These are phyloP conservation scores for Alternaria brassicae DNA, from an alignment of 2,329 filamentous ascomycete species.

Conservation along the genomic window DNA sequence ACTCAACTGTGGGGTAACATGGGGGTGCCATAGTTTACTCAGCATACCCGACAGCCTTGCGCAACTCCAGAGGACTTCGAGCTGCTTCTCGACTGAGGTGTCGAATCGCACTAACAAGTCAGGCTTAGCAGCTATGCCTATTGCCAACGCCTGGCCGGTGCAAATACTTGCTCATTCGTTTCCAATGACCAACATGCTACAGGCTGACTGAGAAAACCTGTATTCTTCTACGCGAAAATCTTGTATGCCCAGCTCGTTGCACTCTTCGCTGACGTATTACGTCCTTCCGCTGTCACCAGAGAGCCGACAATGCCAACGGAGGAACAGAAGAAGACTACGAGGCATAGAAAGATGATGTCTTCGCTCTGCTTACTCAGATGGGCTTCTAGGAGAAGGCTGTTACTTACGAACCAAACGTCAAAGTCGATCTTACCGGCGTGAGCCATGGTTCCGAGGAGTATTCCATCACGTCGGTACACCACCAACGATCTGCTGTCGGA, in stretches of 20 bases:
- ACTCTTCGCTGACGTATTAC: neutral
- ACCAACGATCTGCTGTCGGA: constrained; percentile 37
- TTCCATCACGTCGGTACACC: constrained; percentile 33
- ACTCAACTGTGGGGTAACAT: constrained; percentile 18
- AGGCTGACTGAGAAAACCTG: neutral
- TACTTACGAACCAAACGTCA: constrained; percentile 44
- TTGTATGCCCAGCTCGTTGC: neutral
- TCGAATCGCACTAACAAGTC: neutral
- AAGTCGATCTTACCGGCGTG: constrained; percentile 25
- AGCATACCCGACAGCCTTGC: neutral
- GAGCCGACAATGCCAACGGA: constrained; percentile 53
- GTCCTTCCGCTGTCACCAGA: constrained; percentile 27
- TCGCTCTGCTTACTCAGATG: constrained; percentile 43
- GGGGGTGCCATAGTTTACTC: constrained; percentile 1
- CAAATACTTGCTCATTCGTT: neutral
- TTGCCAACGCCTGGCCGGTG: neutral
- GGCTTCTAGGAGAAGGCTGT: constrained; percentile 44
- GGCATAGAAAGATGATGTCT: constrained; percentile 52
- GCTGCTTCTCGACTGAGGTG: neutral
- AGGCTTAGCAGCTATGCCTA: constrained; percentile 8
- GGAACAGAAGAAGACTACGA: constrained; percentile 55
- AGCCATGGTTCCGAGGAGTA: constrained; percentile 23
- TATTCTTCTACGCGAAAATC: neutral
- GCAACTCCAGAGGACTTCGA: neutral
- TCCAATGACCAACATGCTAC: neutral